Percentiles rank a stretch among this genome's conserved stretches.
Evolutionary conservation across 1,284 basidiomycete genomes (phyloP).

Genomic region (Vanrija humicola): DNA sequence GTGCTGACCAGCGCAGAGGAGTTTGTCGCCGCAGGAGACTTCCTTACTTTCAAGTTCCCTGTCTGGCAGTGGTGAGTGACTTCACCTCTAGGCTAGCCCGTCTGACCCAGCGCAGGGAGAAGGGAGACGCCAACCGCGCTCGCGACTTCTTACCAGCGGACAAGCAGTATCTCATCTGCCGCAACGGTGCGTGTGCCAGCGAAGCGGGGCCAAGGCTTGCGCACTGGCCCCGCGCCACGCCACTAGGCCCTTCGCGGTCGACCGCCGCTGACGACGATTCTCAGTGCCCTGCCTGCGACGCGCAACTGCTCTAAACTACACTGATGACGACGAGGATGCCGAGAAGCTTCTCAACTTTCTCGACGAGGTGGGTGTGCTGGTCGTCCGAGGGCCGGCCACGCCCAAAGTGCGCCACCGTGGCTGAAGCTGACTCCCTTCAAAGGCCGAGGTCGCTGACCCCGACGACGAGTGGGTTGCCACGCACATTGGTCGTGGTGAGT

Average conservation of each 20-base stretch:
- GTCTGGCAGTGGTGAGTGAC: slow-evolving; percentile 81
- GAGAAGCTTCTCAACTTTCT: slow-evolving; percentile 69
- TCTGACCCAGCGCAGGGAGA: slow-evolving; percentile 61
- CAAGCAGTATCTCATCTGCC: slow-evolving; percentile 94
- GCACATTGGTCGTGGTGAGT: slow-evolving; percentile 47
- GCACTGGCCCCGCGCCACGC: background rate
- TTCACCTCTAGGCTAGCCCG: background rate
- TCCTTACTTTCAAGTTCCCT: slow-evolving; percentile 90
- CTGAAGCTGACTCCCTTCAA: background rate
- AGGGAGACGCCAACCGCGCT: slow-evolving; percentile 74
- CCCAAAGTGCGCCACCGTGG: background rate
- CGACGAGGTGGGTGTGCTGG: slow-evolving; percentile 39
- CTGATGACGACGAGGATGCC: slow-evolving; percentile 88
- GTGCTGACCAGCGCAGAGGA: slow-evolving; percentile 61
- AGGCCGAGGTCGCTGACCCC: slow-evolving; percentile 43
- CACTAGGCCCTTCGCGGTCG: background rate
- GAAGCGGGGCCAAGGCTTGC: background rate
- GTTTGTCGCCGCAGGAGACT: slow-evolving; percentile 92
- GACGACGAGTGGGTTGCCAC: slow-evolving; percentile 54
- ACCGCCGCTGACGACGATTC: background rate
- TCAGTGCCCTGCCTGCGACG: slow-evolving; percentile 83
- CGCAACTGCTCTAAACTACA: slow-evolving; percentile 86
- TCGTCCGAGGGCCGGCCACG: background rate
- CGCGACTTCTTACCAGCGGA: slow-evolving; percentile 88
- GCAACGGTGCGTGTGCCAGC: slow-evolving; percentile 57